phyloP scores from a whole-genome alignment of 208 protist species.

The Crithidia fasciculata region DNA sequence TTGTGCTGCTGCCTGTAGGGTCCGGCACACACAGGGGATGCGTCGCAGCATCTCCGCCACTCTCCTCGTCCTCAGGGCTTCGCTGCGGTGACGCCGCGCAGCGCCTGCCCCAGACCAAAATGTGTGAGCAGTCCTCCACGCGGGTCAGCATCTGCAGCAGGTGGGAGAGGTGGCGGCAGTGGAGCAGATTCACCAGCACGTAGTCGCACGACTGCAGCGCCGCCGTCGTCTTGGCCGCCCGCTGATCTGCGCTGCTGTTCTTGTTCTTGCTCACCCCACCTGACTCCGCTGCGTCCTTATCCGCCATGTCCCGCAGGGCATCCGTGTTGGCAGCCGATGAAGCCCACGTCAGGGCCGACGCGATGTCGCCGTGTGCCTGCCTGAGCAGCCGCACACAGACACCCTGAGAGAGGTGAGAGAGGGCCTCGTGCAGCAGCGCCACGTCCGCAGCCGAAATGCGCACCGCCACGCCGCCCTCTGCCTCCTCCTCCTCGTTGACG shows the following conservation, averaged over 20 bases:
- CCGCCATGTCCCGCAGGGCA: conserved; percentile 18
- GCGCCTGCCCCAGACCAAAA: conserved; percentile 77
- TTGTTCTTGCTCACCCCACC: neutral
- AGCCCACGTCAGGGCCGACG: conserved; percentile 23
- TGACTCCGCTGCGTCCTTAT: conserved; percentile 11
- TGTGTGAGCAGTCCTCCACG: conserved; percentile 89
- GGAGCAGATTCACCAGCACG: conserved; percentile 55
- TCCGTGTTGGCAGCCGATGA: conserved; percentile 15
- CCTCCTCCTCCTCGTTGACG: conserved; percentile 16
- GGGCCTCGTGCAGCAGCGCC: conserved; percentile 42
- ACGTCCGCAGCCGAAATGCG: conserved; percentile 32
- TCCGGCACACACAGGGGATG: conserved; percentile 14
- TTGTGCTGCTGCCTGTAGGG: neutral
- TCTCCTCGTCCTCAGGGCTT: neutral
- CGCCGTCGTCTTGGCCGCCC: conserved; percentile 16
- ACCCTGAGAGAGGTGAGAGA: conserved; percentile 30
- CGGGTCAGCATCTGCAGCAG: conserved; percentile 62
- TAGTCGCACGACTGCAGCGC: conserved; percentile 29
- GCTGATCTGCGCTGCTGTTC: neutral
- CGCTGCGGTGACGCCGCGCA: neutral
- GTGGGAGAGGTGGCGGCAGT: conserved; percentile 36
- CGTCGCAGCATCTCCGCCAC: neutral
- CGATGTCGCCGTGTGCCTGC: conserved; percentile 30
- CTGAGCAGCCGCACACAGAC: conserved; percentile 38
- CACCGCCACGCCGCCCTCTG: neutral